Evolutionary conservation across 2,329 filamentous ascomycete species (phyloP).

Genomic region (Parastagonospora nodorum): DNA sequence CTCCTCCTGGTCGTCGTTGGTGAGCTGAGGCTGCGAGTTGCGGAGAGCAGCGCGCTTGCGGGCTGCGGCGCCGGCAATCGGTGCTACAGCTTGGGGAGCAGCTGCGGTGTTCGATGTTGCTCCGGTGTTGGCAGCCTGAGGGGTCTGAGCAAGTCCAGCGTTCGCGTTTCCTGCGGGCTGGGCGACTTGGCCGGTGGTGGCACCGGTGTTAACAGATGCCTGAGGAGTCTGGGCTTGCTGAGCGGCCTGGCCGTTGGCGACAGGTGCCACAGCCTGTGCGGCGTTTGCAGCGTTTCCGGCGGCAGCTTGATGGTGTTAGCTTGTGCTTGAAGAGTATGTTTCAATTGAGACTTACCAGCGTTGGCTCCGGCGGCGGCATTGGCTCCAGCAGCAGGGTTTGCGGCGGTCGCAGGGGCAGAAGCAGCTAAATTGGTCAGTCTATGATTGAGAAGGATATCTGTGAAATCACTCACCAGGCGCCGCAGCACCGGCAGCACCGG

Average conservation of each 20-base stretch:
- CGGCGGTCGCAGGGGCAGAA: constrained; percentile 1
- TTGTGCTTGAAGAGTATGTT: neutral
- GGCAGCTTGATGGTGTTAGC: neutral
- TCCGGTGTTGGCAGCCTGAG: constrained; percentile 4
- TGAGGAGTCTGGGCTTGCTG: constrained; percentile 1
- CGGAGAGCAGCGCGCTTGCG: constrained; percentile 25
- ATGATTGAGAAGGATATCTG: neutral
- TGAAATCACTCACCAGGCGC: constrained; percentile 4
- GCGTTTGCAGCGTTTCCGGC: constrained; percentile 6
- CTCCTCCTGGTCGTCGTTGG: constrained; percentile 44
- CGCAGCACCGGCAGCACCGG: constrained; percentile 6
- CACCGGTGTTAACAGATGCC: constrained; percentile 6
- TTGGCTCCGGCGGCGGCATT: neutral
- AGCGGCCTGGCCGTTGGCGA: neutral
- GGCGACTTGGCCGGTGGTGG: constrained; percentile 4
- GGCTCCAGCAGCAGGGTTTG: constrained; percentile 3
- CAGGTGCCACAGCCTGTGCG: constrained; percentile 4
- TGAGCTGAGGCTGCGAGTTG: constrained; percentile 25
- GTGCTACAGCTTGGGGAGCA: constrained; percentile 4
- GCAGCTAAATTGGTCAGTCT: neutral
- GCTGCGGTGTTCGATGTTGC: neutral
- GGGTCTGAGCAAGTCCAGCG: neutral
- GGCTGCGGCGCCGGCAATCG: constrained; percentile 14
- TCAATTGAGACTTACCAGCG: constrained; percentile 4
- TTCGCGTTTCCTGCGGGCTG: neutral